Conservation (phyloP, 176 grass and related monocot genomes). For the Luzula sylvatica region DNA sequence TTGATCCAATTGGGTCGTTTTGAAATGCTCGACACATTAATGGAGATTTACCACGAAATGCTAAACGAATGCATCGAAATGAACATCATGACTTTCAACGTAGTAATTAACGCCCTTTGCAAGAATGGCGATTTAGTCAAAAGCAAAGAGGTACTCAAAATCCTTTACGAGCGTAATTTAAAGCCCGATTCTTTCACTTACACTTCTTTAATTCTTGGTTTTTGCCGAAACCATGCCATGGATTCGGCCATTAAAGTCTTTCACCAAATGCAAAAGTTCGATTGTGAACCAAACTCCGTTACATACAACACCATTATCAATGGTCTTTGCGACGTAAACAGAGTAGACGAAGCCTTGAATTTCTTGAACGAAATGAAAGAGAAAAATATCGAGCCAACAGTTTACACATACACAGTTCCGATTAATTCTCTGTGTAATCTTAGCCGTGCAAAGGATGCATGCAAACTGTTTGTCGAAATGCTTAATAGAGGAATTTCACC, state of each 20-base stretch:
- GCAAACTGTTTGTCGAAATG: conserved; percentile 32
- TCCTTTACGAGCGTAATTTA: conserved; percentile 25
- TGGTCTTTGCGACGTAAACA: conserved; percentile 17
- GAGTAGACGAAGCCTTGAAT: conserved; percentile 29
- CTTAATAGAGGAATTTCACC: conserved; percentile 22
- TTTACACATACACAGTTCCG: conserved; percentile 24
- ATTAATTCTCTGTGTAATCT: conserved; percentile 28
- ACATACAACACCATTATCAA: conserved; percentile 39
- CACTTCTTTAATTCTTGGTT: conserved; percentile 46
- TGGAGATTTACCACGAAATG: conserved; percentile 27
- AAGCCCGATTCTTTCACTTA: conserved; percentile 35
- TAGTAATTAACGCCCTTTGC: conserved; percentile 29
- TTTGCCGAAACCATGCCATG: conserved; percentile 34
- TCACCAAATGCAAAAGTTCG: conserved; percentile 24
- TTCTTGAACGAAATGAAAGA: conserved; percentile 35
- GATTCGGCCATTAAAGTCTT: conserved; percentile 39
- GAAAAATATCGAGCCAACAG: conserved; percentile 23
- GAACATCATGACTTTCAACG: conserved; percentile 33
- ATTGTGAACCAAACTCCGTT: conserved; percentile 30
- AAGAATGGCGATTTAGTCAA: conserved; percentile 35
- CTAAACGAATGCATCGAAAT: conserved; percentile 3
- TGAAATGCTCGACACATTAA: conserved; percentile 19
- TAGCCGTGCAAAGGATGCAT: conserved; percentile 30
- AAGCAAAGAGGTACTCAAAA: conserved; percentile 32
- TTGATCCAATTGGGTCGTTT: conserved; percentile 28